Evolutionary conservation across 129 eudicot species (phyloP).

Genomic region (Tagetes erecta): DNA sequence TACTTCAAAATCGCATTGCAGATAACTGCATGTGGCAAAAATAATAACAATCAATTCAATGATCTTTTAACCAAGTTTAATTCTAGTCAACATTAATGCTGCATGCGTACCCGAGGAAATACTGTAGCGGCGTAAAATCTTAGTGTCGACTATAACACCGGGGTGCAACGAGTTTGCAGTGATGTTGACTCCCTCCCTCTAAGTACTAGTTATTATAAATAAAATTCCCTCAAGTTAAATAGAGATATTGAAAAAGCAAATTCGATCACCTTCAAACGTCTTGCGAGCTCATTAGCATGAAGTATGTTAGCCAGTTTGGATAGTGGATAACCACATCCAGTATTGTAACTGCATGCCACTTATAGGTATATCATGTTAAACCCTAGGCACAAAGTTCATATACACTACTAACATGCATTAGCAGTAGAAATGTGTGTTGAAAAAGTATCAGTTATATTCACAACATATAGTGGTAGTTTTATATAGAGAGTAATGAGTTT

Average conservation of each 20-base stretch:
- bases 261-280: slow-evolving; percentile 32
- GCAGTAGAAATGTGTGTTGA: no score
- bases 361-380: background rate
- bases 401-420: no score
- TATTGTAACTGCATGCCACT: slow-evolving; percentile 8
- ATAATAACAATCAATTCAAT: background rate
- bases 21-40: slow-evolving; percentile 15
- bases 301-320: slow-evolving; percentile 39
- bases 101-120: slow-evolving; percentile 26
- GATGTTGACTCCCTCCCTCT: slow-evolving; percentile 32
- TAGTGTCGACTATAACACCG: slow-evolving; percentile 28
- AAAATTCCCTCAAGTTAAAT: background rate
- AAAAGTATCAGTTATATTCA: no score
- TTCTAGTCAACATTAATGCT: no score
- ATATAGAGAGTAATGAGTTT: background rate
- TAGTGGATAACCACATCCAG: slow-evolving; percentile 27
- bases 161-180: slow-evolving; percentile 36
- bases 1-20: slow-evolving; percentile 24
- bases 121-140: slow-evolving; percentile 23
- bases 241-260: background rate
- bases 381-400: background rate
- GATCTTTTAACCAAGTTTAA: no score
- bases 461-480: background rate
- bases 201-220: background rate
- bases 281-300: slow-evolving; percentile 39